A percentile compares a stretch with the other conserved stretches of the same genome.
phyloP scores from a whole-genome alignment of 352 stramenopile species.

The Phytophthora foliorum region DNA sequence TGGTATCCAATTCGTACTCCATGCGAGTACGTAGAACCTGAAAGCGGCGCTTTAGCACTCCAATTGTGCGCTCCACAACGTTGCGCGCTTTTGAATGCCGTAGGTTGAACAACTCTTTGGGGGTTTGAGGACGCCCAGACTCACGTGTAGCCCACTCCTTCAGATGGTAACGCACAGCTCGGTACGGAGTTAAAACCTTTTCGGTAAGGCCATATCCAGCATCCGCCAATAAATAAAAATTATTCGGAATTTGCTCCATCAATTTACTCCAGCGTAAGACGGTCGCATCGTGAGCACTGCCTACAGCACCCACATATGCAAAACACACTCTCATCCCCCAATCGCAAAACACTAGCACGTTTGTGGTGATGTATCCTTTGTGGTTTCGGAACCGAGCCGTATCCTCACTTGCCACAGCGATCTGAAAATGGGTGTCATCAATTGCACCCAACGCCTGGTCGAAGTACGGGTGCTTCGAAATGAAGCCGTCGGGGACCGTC shows the following conservation, averaged over 20 bases:
- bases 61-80: conserved; percentile 22
- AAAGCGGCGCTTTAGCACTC: conserved; percentile 27
- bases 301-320: conserved; percentile 8
- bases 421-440: conserved; percentile 11
- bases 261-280: background rate
- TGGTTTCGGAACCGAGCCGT: conserved; percentile 2
- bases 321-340: conserved; percentile 8
- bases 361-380: conserved; percentile 7
- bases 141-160: conserved; percentile 20
- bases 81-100: conserved; percentile 19
- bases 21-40: conserved; percentile 4
- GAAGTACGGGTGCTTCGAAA: background rate
- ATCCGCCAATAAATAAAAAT: conserved; percentile 10
- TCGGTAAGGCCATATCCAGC: conserved; percentile 14
- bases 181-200: conserved; percentile 19
- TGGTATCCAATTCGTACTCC: conserved; percentile 5
- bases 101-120: conserved; percentile 29
- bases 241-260: background rate
- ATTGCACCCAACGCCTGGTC: conserved; percentile 14
- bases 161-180: conserved; percentile 24
- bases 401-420: background rate
- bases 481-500: background rate
- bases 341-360: conserved; percentile 8
- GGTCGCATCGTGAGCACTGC: conserved; percentile 14
- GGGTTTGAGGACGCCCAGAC: conserved; percentile 7